Evolutionary conservation across 352 stramenopile species (phyloP), one percentile per base, ranked within the genome.

Genomic region (Phytopythium helicoides): DNA sequence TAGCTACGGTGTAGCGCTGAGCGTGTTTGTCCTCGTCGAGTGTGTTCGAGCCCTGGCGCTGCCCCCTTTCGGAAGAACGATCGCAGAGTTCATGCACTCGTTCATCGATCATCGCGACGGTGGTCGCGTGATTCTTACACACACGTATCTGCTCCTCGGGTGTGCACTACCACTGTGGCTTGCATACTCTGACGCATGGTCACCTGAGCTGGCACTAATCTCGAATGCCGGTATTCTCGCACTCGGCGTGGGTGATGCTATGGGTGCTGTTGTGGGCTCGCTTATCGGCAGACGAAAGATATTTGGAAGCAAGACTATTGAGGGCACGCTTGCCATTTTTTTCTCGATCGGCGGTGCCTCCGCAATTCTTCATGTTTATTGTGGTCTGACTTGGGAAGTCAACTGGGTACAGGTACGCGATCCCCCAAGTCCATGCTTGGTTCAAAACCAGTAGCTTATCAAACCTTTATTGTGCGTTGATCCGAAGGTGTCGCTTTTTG

Each of bases 31-130:
- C 41, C 61, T 92, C 8, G 54, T 80, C 31, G 83, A 94, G 54
- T 92, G 81, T 52, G 58, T 82, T 6, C 81, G 83, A 3, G 76
- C 76, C 3, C 39, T 90, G 26, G 63, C 81, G 31, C 45, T 91
- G 18, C 81, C 77, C 19, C 79, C 76, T 0, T 73, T 87, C 23
- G 83, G 83, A 1, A 47, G 58, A 1, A 22, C 45, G 1, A 76
- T 94, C 26, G 76, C 76, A 6, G 23, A 52, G 10, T 94, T 89
- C 47, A 83, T 94, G 62, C 60, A 66, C 40, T 61, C 68, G 16
- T 94, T 91, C 50, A 82, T 94, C 52, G 83, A 94, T 66, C 64
- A 81, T 49, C 77, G 83, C 12, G 83, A 94, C 36, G 75, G 59
- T 14, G 83, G 83, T 9, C 73, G 69, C 31, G 58, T 89, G 21